Evolutionary conservation across 805 yeast genomes (phyloP).

Genomic region (Schwanniomyces sp.): DNA sequence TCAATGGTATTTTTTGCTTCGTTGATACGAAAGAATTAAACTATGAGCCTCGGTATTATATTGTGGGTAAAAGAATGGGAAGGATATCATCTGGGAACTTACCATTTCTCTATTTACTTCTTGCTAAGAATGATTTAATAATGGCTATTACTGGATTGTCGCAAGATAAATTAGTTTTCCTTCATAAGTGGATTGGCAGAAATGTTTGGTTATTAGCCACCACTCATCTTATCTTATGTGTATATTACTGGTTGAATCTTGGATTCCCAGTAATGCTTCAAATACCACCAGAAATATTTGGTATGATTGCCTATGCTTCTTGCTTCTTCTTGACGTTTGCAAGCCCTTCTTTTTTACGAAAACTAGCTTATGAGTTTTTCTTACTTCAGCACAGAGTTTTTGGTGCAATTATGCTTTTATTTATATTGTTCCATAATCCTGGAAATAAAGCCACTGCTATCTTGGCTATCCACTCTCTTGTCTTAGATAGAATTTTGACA

Average conservation of each 20-base stretch:
- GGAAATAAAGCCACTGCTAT: constrained; percentile 32
- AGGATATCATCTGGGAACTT: constrained; percentile 40
- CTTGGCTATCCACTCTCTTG: constrained; percentile 43
- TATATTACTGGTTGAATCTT: constrained; percentile 41
- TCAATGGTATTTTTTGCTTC: constrained; percentile 27
- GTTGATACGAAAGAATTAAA: constrained; percentile 36
- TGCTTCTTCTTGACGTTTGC: constrained; percentile 37
- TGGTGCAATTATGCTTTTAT: constrained; percentile 41
- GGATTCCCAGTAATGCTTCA: constrained; percentile 37
- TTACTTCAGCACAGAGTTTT: constrained; percentile 43
- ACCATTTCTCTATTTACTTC: constrained; percentile 35
- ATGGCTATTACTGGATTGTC: constrained; percentile 42
- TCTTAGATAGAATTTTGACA: constrained; percentile 37
- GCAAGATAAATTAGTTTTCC: constrained; percentile 35
- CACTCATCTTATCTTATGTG: constrained; percentile 32
- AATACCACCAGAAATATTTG: constrained; percentile 53
- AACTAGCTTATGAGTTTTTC: constrained; percentile 42
- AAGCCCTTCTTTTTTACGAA: constrained; percentile 33
- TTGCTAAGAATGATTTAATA: constrained; percentile 40
- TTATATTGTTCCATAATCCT: constrained; percentile 42
- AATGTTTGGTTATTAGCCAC: constrained; percentile 34
- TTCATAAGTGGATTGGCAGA: constrained; percentile 48
- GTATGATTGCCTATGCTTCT: constrained; percentile 43
- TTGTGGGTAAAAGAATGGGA: constrained; percentile 44
- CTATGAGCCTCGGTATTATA: constrained; percentile 38